Base-by-base conservation (phyloP, 345 rosid species). In the Cochlearia excelsa region DNA sequence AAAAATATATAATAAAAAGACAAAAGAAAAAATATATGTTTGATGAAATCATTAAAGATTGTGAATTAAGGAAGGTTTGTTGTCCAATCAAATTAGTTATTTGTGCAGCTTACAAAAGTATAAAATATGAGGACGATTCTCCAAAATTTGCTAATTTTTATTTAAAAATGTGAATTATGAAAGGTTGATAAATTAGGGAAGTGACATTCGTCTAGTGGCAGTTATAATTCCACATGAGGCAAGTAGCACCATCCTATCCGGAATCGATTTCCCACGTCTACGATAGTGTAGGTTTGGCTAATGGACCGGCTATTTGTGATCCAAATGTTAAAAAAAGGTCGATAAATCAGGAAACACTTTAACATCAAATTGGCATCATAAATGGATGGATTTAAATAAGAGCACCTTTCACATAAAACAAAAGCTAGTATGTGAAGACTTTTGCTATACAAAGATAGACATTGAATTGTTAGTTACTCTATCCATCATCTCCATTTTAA, bases 321-420 rank as follows among this genome's bases (percentile, higher is more conserved):
- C n/a, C n/a, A n/a, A n/a, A n/a, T n/a, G n/a, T n/a, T n/a, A n/a
- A n/a, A n/a, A n/a, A 2, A 33, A 49, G 51, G 45, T 57, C 31
- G 26, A n/a, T 42, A 33, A 7, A 51, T 66, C 49, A 51, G 31
- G 65, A 42, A 58, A 66, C 64, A 57, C 58, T 50, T 52, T n/a
- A 41, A 66, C 64, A 31, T 57, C 23, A 41, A 33, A 31, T 31
- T 40, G 45, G 37, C 51, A 57, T 57, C 38, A 66, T 33, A 50
- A 29, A 49, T 46, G 33, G 48, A 30, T 55, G 9, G 10, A 30
- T 44, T 46, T 29, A 37, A 3, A 33, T 33, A 33, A 33, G 35
- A 33, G 35, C 5, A 3, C 5, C 35, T 33, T 33, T 33, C 3
- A 33, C 40, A 39, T 54, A 37, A 54, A 38, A 38, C 31, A 37